Conservation (phyloP, 2,329 filamentous ascomycete genomes). For the Phialophora expanda region DNA sequence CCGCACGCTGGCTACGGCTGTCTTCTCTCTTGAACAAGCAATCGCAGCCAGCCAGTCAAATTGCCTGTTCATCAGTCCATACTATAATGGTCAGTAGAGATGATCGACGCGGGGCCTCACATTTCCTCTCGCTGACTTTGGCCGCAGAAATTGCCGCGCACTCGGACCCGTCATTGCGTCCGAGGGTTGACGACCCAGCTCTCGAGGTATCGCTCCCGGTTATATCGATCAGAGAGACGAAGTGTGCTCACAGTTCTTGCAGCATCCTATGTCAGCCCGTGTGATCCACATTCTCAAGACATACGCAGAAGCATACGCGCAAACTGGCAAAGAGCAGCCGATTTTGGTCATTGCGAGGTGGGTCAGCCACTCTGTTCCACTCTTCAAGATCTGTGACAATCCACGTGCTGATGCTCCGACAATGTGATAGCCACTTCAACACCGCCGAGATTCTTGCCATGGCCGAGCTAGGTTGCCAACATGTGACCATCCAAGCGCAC, state of each 20-base stretch:
- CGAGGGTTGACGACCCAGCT: background rate
- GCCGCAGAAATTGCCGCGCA: background rate
- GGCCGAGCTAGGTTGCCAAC: conserved; percentile 21
- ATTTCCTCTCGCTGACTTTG: background rate
- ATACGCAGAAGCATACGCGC: background rate
- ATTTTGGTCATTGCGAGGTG: background rate
- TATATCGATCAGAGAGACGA: background rate
- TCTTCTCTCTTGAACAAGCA: background rate
- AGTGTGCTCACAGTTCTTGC: background rate
- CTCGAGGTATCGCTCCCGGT: background rate
- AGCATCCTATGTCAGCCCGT: background rate
- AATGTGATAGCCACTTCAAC: conserved; percentile 43
- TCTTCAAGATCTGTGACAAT: background rate
- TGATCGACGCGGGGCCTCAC: background rate
- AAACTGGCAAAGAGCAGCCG: background rate
- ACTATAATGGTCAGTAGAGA: background rate
- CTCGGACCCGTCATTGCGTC: background rate
- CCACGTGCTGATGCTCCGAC: background rate
- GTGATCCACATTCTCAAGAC: background rate
- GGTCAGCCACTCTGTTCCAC: background rate
- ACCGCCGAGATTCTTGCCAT: conserved; percentile 16
- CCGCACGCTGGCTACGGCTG: conserved; percentile 48
- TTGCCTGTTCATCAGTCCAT: background rate
- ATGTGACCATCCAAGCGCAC: conserved; percentile 14
- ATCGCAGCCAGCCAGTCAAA: background rate